Evolutionary conservation across 1,284 basidiomycete species (phyloP), one percentile per base, ranked within the genome.

Genomic region (Wolfiporia cocos): DNA sequence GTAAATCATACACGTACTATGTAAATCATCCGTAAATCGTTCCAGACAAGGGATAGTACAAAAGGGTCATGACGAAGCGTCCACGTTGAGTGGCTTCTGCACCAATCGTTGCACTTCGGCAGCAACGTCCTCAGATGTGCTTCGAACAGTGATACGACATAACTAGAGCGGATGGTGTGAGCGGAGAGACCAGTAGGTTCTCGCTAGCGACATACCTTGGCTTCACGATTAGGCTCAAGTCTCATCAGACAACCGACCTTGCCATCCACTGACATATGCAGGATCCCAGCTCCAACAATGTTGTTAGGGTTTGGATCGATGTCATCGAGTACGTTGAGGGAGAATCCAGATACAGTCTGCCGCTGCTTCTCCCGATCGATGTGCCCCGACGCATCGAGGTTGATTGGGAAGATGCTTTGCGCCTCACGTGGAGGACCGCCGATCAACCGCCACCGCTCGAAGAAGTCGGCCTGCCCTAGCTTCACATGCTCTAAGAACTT

Each of bases 371-470:
- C 68, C 12, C 83, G 61, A 59, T 98, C 90, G 36, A 97, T 67
- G 38, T 87, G 77, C 4, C 86, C 88, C 3, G 68, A 62, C 6
- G 67, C 68, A 29, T 78, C 77, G 21, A 96, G 67, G 33, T 70
- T 66, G 52, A 98, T 84, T 0, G 86, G 78, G 66, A 97, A 96
- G 48, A 99, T 78, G 47, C 69, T 67, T 63, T 99, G 96, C 15
- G 87, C 79, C 68, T 99, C 96, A 42, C 93, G 76, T 19, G 93
- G 92, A 21, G 94, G 75, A 1, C 92, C 93, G 15, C 95, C 95
- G 44, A 99, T 97, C 55, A 97, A 70, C 64, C 92, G 92, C 96
- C 96, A 99, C 41, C 96, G 75, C 64, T 97, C 94, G 64, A 99
- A 99, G 73, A 99, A 99, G 52, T 95, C 89, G 0, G 76, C 69